Evolutionary conservation across 176 grass and related monocot genomes (phyloP).

Genomic region (Elaeis guineensis): DNA sequence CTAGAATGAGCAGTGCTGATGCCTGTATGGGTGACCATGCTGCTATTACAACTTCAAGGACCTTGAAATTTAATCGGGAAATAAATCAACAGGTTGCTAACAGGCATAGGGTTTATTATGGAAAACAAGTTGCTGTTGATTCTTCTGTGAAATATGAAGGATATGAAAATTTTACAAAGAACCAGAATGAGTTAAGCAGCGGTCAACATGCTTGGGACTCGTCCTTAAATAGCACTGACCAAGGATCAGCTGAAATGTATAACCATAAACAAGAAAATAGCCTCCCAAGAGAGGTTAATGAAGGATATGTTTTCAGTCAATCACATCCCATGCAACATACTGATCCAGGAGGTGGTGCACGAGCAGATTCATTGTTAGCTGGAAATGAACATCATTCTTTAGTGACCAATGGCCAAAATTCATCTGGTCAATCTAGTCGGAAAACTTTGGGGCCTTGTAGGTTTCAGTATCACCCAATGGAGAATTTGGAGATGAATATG

Average conservation of each 20-base stretch:
- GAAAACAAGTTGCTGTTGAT: not conserved
- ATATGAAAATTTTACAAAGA: not conserved
- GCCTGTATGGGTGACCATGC: conserved; percentile 29
- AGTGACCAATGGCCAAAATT: conserved; percentile 10
- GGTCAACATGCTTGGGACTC: conserved; percentile 44
- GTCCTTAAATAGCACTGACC: conserved; percentile 40
- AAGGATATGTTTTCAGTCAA: conserved; percentile 25
- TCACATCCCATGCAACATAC: conserved; percentile 35
- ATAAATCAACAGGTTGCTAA: conserved; percentile 8
- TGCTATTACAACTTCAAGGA: conserved; percentile 32
- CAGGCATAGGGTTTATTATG: conserved; percentile 6
- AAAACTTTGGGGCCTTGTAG: conserved; percentile 41
- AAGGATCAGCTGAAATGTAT: conserved; percentile 31
- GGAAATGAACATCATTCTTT: conserved; percentile 29
- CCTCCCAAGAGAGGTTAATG: conserved; percentile 8
- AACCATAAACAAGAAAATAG: conserved; percentile 46
- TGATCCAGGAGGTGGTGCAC: conserved; percentile 28
- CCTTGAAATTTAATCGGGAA: conserved; percentile 32
- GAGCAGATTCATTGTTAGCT: conserved; percentile 31
- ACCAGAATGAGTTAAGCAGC: conserved; percentile 17
- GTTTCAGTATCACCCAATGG: conserved; percentile 42
- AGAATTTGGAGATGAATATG: conserved; percentile 55
- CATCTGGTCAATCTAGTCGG: conserved; percentile 24
- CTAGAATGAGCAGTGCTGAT: conserved; percentile 24
- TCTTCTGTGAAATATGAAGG: not conserved